Evolutionary conservation across 257 asterid genomes (phyloP).

Genomic region (Datura wrightii): DNA sequence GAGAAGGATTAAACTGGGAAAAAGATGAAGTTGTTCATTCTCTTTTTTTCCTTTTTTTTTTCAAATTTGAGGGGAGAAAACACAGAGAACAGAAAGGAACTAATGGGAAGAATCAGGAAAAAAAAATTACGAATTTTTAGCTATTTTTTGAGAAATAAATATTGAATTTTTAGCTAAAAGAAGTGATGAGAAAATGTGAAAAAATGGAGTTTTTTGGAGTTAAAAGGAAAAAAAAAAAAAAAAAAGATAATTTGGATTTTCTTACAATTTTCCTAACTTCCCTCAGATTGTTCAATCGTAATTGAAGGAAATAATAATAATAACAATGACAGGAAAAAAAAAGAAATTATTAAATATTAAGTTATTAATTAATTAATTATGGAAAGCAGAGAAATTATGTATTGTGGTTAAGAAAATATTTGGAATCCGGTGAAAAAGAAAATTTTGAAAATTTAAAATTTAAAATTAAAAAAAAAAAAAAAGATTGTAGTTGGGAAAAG

Average conservation of each 20-base stretch:
- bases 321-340: background rate
- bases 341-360: slow-evolving; percentile 36
- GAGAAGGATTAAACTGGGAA: slow-evolving; percentile 39
- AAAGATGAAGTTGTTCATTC: slow-evolving; percentile 31
- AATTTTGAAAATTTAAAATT: background rate
- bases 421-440: slow-evolving; percentile 72
- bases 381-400: slow-evolving; percentile 63
- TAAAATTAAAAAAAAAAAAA: background rate
- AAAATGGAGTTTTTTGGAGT: slow-evolving; percentile 37
- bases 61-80: background rate
- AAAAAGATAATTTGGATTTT: slow-evolving; percentile 44
- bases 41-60: background rate
- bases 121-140: slow-evolving; percentile 26
- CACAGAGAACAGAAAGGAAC: background rate
- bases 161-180: slow-evolving; percentile 43
- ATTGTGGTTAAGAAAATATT: slow-evolving; percentile 84
- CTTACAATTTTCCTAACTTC: slow-evolving; percentile 46
- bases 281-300: slow-evolving; percentile 53
- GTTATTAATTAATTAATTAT: slow-evolving; percentile 55
- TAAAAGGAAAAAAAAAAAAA: slow-evolving; percentile 39
- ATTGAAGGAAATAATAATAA: slow-evolving; percentile 37
- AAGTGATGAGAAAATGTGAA: slow-evolving; percentile 48
- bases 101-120: background rate
- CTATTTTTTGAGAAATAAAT: slow-evolving; percentile 40
- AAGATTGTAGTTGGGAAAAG: slow-evolving; percentile 85